Percentiles rank a stretch among this genome's conserved stretches.
These are phyloP conservation scores for Cyberlindnera amylophila DNA, from an alignment of 805 yeast genomes.

Conservation along the genomic window DNA sequence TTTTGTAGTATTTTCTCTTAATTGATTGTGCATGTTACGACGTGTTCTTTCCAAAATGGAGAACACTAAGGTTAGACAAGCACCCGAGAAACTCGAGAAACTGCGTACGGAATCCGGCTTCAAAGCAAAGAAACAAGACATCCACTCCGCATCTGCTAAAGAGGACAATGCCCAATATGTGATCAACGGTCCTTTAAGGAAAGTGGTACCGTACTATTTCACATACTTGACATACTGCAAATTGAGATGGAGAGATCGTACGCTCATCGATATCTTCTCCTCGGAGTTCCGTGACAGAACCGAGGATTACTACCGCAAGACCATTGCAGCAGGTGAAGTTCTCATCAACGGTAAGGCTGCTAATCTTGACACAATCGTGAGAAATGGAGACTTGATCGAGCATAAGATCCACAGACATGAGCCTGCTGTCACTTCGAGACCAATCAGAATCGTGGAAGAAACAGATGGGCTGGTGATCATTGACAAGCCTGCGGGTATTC, in stretches of 20 bases:
- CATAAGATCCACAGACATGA: slow-evolving; percentile 85
- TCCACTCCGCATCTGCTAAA: slow-evolving; percentile 16
- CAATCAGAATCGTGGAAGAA: slow-evolving; percentile 39
- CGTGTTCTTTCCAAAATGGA: background rate
- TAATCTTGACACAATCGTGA: slow-evolving; percentile 55
- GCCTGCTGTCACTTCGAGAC: slow-evolving; percentile 45
- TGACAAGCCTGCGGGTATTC: slow-evolving; percentile 92
- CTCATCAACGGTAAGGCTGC: slow-evolving; percentile 67
- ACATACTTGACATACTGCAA: slow-evolving; percentile 90
- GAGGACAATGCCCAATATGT: slow-evolving; percentile 49
- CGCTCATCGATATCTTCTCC: slow-evolving; percentile 72
- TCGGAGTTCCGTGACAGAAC: slow-evolving; percentile 82
- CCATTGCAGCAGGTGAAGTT: slow-evolving; percentile 63
- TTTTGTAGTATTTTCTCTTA: too few species aligned
- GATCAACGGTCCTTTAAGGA: slow-evolving; percentile 58
- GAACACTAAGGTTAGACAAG: background rate
- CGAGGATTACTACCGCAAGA: slow-evolving; percentile 56
- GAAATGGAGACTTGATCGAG: slow-evolving; percentile 78
- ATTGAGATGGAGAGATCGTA: slow-evolving; percentile 84
- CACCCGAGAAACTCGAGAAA: slow-evolving; percentile 17
- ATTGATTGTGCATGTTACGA: background rate
- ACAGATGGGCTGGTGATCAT: slow-evolving; percentile 75
- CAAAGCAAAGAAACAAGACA: slow-evolving; percentile 21
- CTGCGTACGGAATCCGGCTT: slow-evolving; percentile 22
- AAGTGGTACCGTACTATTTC: slow-evolving; percentile 81